Base-by-base conservation (phyloP, 2,329 filamentous ascomycete genomes). In the Diplodia seriata region DNA sequence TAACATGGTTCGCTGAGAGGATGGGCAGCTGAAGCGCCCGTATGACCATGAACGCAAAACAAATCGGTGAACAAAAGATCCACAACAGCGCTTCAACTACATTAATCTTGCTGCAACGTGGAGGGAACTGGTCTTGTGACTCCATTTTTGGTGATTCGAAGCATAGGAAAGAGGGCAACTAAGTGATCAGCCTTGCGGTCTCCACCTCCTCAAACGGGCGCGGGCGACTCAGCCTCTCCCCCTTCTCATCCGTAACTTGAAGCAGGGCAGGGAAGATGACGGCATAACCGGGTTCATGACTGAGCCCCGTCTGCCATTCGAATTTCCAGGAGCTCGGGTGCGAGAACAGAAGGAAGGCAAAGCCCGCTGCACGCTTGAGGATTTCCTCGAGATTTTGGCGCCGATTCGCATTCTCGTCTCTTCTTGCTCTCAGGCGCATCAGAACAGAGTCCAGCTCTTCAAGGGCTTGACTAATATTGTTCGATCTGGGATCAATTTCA, bases 311-410 rank as follows among this genome's bases (percentile, higher is more conserved):
- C 38, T 74, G 71, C 76, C 77, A 79, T 36, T 78, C 76, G 29
- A 79, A 77, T 6, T 71, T 68, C 73, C 73, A 80, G 8, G 70
- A 68, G 33, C 72, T 75, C 0, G 75, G 77, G 68, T 80, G 77
- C 8, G 75, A 76, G 67, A 80, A 79, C 3, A 79, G 68, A 0
- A 74, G 73, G 56, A 76, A 78, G n/a, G 75, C 76, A 56, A 78
- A 77, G 2, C 70, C 69, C 1, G 76, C 76, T 2, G 74, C 73
- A 4, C 76, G 73, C 57, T 76, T 77, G n/a, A 78, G 64, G 1
- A 80, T 73, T 66, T 77, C 76, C 20, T 77, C 74, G 9, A 80
- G 66, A 55, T 80, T 79, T 2, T 69, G 70, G 18, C 70, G 72
- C 4, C 77, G 71, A 33, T 75, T 69, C n/a, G 67, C 69, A 8